Percentiles rank a stretch among this genome's conserved stretches.
Evolutionary conservation across 768 basidiomycete genomes (phyloP).

Genomic region (Podaxis pistillaris): DNA sequence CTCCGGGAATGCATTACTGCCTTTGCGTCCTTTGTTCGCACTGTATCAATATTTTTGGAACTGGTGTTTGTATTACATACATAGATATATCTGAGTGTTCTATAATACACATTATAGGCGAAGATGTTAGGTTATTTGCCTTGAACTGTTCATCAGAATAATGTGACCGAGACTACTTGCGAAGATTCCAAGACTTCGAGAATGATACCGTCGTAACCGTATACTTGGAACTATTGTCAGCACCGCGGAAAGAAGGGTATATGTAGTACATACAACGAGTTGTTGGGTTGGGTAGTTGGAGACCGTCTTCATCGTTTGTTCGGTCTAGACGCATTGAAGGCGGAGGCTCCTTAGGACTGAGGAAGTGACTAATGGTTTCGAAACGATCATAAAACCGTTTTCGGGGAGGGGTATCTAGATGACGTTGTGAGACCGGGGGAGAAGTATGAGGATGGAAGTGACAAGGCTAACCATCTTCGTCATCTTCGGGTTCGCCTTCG

Average conservation of each 20-base stretch:
- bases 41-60: not conserved
- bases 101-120: conserved; percentile 1
- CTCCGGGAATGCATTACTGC: not conserved
- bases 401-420: conserved; percentile 67
- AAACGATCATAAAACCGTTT: conserved; percentile 77
- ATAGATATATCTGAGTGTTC: not conserved
- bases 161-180: conserved; percentile 70
- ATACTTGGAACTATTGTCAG: conserved; percentile 36
- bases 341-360: conserved; percentile 69
- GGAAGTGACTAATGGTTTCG: conserved; percentile 75
- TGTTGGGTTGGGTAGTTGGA: conserved; percentile 64
- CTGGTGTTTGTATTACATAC: not conserved
- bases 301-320: conserved; percentile 70
- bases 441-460: not conserved
- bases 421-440: conserved; percentile 8
- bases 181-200: conserved; percentile 77
- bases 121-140: not conserved
- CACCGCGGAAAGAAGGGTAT: not conserved
- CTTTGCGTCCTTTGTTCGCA: not conserved
- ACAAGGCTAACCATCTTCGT: conserved; percentile 64
- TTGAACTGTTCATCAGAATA: conserved; percentile 43
- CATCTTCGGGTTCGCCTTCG: conserved; percentile 75
- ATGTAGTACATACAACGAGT: conserved; percentile 54
- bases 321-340: conserved; percentile 82
- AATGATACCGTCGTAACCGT: conserved; percentile 81